These are phyloP conservation scores for Cyberlindnera bimundalis DNA, from an alignment of 805 yeast genomes.

Conservation along the genomic window DNA sequence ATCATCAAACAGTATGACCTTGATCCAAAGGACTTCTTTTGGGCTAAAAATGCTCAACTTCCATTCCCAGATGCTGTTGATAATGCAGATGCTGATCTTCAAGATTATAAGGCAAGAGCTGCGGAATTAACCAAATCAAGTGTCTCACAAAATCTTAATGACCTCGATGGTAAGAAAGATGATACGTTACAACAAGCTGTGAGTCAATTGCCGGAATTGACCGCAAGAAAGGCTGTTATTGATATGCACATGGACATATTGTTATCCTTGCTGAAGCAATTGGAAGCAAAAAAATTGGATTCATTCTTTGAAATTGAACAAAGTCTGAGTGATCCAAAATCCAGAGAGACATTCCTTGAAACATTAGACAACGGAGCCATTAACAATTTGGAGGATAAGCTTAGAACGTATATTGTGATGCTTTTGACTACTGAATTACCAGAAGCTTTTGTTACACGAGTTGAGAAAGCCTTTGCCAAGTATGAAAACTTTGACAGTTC, in stretches of 20 bases:
- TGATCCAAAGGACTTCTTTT: constrained; percentile 91
- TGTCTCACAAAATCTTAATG: constrained; percentile 65
- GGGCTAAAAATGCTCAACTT: constrained; percentile 76
- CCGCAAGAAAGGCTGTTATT: constrained; percentile 80
- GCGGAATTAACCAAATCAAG: constrained; percentile 78
- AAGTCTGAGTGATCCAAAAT: constrained; percentile 53
- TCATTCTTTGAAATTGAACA: constrained; percentile 94
- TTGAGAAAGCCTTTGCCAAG: constrained; percentile 56
- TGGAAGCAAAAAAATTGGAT: constrained; percentile 85
- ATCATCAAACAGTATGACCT: constrained; percentile 70
- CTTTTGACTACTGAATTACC: constrained; percentile 52
- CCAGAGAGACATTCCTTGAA: constrained; percentile 57
- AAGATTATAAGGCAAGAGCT: constrained; percentile 81
- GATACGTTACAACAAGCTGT: constrained; percentile 79
- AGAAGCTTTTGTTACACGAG: constrained; percentile 51
- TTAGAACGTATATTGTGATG: constrained; percentile 84
- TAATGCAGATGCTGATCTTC: constrained; percentile 81
- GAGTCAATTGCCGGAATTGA: constrained; percentile 86
- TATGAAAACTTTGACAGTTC: constrained; percentile 57
- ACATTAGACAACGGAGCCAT: constrained; percentile 48
- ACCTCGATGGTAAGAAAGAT: constrained; percentile 55
- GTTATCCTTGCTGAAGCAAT: constrained; percentile 74
- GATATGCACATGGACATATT: constrained; percentile 97
- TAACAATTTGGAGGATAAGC: constrained; percentile 73
- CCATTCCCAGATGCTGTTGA: constrained; percentile 99